Evolutionary conservation across 768 basidiomycete species (phyloP).

Genomic region (Naematelia aurantialba): DNA sequence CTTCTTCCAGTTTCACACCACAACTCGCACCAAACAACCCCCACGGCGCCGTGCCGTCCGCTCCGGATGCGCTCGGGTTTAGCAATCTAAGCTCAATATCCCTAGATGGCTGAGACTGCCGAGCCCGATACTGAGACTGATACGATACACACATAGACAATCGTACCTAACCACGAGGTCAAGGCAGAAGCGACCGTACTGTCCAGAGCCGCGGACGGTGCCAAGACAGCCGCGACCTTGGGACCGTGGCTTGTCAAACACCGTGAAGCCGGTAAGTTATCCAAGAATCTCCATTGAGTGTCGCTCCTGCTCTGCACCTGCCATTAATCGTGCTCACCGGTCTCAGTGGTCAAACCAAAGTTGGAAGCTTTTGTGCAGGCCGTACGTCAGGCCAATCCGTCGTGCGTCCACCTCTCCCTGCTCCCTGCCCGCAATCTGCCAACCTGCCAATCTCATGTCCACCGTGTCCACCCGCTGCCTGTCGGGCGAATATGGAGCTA

Average conservation of each 20-base stretch:
- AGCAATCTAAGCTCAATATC: too few relatives aligned
- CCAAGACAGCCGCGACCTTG: slow-evolving; percentile 42
- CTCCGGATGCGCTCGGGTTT: neutral
- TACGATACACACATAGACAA: too few relatives aligned
- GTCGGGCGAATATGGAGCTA: too few relatives aligned
- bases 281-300: neutral
- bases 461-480: too few relatives aligned
- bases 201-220: slow-evolving; percentile 38
- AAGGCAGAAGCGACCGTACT: slow-evolving; percentile 36
- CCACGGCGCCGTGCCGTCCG: too few relatives aligned
- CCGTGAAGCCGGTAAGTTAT: slow-evolving; percentile 45
- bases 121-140: too few relatives aligned
- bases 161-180: slow-evolving; percentile 46
- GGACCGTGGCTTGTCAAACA: slow-evolving; percentile 49
- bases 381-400: slow-evolving; percentile 39
- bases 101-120: neutral
- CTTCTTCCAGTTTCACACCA: neutral
- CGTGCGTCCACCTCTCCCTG: slow-evolving; percentile 20
- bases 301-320: neutral
- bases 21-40: too few relatives aligned
- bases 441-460: too few relatives aligned
- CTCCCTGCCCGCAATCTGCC: too few relatives aligned
- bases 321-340: slow-evolving; percentile 1
- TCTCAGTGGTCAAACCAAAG: slow-evolving; percentile 43
- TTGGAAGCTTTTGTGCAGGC: slow-evolving; percentile 47